Percentiles rank a stretch among this genome's conserved stretches.
These are phyloP conservation scores for Pouteria campechiana DNA, from an alignment of 179 eudicot species.

Conservation along the genomic window DNA sequence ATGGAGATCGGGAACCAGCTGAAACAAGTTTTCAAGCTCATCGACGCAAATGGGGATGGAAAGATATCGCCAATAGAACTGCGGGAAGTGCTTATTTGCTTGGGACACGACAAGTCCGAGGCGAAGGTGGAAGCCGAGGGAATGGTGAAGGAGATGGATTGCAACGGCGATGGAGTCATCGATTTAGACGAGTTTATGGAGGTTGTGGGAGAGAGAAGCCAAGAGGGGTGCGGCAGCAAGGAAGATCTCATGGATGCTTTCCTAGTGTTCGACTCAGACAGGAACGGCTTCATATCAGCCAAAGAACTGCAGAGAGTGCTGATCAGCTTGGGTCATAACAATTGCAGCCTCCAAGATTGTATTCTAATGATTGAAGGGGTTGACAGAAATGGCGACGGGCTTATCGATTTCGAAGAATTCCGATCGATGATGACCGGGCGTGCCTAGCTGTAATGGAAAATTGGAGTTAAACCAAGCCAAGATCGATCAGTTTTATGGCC, in stretches of 20 bases:
- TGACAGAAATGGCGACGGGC: constrained; percentile 59
- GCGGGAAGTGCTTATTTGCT: constrained; percentile 24
- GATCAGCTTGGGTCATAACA: constrained; percentile 28
- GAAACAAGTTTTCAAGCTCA: constrained; percentile 53
- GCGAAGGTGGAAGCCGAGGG: constrained; percentile 38
- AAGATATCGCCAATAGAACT: constrained; percentile 46
- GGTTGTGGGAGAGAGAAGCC: constrained; percentile 12
- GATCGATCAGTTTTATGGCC: too few relatives aligned
- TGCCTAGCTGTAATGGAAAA: too few relatives aligned
- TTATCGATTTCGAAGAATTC: constrained; percentile 52
- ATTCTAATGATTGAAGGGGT: constrained; percentile 44
- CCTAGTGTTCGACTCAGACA: constrained; percentile 45
- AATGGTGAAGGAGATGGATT: constrained; percentile 44
- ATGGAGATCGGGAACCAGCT: constrained; percentile 39
- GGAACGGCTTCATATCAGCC: constrained; percentile 48
- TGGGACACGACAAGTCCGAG: constrained; percentile 37
- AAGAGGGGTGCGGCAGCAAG: constrained; percentile 3
- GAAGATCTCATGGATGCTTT: constrained; percentile 47
- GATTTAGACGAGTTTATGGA: constrained; percentile 57
- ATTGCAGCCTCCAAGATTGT: constrained; percentile 40
- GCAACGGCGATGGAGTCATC: constrained; percentile 51
- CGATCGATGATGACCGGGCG: constrained; percentile 37
- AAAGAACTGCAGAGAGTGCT: constrained; percentile 44
- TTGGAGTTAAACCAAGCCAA: too few relatives aligned
- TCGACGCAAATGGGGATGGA: constrained; percentile 68